Evolutionary conservation across 1,284 basidiomycete genomes (phyloP).

Genomic region (Sutorius eximius): DNA sequence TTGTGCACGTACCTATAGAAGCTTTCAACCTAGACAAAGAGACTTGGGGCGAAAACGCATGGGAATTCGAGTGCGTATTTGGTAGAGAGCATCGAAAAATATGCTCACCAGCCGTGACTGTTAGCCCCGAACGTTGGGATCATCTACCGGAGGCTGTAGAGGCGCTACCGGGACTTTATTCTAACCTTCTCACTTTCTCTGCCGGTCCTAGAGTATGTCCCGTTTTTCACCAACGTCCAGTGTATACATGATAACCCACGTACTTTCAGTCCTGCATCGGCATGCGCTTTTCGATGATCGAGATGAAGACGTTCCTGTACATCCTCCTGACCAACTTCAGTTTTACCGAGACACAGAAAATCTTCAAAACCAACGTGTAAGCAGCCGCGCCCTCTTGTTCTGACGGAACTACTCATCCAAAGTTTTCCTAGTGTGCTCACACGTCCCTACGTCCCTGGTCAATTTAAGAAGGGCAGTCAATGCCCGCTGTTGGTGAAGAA

Average conservation of each 20-base stretch:
- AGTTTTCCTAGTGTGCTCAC: slow-evolving; percentile 57
- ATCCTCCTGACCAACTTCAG: slow-evolving; percentile 65
- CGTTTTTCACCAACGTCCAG: not conserved
- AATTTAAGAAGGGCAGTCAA: slow-evolving; percentile 63
- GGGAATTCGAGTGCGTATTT: slow-evolving; percentile 66
- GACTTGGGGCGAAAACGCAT: slow-evolving; percentile 76
- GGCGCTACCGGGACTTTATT: slow-evolving; percentile 65
- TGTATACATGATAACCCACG: not conserved
- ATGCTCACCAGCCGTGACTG: slow-evolving; percentile 1
- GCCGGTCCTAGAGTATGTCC: slow-evolving; percentile 70
- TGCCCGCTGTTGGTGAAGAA: slow-evolving; percentile 57
- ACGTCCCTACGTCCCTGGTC: slow-evolving; percentile 63
- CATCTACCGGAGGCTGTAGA: slow-evolving; percentile 62
- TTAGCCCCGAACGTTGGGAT: slow-evolving; percentile 78
- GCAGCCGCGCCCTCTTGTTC: slow-evolving; percentile 24
- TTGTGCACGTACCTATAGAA: slow-evolving; percentile 75
- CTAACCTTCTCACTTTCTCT: slow-evolving; percentile 72
- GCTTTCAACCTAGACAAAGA: slow-evolving; percentile 72
- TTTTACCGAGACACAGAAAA: slow-evolving; percentile 57
- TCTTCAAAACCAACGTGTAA: slow-evolving; percentile 72
- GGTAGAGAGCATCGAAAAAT: not conserved
- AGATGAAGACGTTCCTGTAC: slow-evolving; percentile 76
- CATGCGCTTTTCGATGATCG: slow-evolving; percentile 73
- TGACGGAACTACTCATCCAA: not conserved
- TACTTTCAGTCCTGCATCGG: slow-evolving; percentile 70